Conservation (phyloP, 129 eudicot genomes). For the Cynara cardunculus region DNA sequence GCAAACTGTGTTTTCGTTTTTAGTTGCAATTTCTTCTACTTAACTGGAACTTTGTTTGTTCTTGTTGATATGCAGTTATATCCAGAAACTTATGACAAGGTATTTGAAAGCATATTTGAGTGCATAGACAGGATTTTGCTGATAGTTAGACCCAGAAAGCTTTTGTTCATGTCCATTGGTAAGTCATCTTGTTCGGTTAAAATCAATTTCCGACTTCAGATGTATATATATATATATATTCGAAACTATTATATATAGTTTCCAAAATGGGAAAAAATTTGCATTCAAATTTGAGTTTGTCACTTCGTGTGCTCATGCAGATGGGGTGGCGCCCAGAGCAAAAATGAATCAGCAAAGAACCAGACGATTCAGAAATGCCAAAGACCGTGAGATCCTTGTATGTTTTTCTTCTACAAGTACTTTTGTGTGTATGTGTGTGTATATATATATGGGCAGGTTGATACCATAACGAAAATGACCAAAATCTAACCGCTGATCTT, state of each 20-base stretch:
- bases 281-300: too few species aligned
- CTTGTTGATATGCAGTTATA: slow-evolving; percentile 17
- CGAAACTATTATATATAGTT: neutral
- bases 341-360: slow-evolving; percentile 78
- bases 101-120: slow-evolving; percentile 36
- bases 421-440: too few species aligned
- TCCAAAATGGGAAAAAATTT: neutral
- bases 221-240: neutral
- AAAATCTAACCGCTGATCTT: neutral
- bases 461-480: too few species aligned
- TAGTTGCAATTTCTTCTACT: neutral
- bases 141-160: slow-evolving; percentile 54
- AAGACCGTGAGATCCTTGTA: slow-evolving; percentile 39
- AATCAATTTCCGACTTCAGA: too few species aligned
- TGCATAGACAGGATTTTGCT: slow-evolving; percentile 52
- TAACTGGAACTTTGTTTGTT: neutral
- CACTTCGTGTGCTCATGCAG: slow-evolving; percentile 13
- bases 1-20: neutral
- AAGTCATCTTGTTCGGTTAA: neutral
- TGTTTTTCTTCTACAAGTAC: neutral
- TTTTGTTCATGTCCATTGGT: slow-evolving; percentile 71
- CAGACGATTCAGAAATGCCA: slow-evolving; percentile 38
- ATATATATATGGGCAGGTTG: too few species aligned
- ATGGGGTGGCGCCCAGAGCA: slow-evolving; percentile 71
- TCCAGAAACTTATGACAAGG: slow-evolving; percentile 41